phyloP scores from a whole-genome alignment of 2,329 filamentous ascomycete species.

The Pestalotiopsis sp. region DNA sequence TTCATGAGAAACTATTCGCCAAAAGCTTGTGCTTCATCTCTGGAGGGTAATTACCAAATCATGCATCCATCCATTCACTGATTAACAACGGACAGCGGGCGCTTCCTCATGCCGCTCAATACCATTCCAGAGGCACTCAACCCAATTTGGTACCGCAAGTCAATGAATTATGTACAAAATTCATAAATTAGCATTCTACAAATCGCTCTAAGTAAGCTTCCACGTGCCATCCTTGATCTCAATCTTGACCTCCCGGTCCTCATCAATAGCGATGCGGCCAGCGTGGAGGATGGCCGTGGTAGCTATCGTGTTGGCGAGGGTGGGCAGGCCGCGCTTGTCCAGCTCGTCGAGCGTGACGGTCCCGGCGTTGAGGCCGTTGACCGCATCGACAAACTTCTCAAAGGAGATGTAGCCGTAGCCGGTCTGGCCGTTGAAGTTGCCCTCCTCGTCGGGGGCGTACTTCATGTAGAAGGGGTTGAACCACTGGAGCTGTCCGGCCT shows the following conservation, averaged over 20 bases:
- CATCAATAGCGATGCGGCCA: constrained; percentile 81
- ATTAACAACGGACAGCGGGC: too few relatives aligned
- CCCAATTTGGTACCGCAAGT: neutral
- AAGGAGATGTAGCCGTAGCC: constrained; percentile 94
- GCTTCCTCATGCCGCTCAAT: too few relatives aligned
- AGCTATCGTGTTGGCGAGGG: constrained; percentile 84
- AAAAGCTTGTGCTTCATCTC: too few relatives aligned
- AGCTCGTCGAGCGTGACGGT: constrained; percentile 72
- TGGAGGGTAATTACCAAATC: too few relatives aligned
- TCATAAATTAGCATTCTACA: neutral
- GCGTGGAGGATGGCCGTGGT: constrained; percentile 92
- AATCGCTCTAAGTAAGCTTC: constrained; percentile 56
- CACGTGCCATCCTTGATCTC: constrained; percentile 65
- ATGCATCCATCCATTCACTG: too few relatives aligned
- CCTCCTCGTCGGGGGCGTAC: constrained; percentile 91
- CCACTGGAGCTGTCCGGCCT: constrained; percentile 71
- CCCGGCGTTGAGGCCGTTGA: constrained; percentile 75
- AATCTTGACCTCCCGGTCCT: constrained; percentile 77
- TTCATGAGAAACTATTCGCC: too few relatives aligned
- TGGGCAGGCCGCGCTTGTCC: constrained; percentile 80
- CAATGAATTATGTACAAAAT: neutral
- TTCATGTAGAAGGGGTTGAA: constrained; percentile 96
- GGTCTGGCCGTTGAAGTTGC: constrained; percentile 88
- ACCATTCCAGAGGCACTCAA: too few relatives aligned
- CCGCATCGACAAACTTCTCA: constrained; percentile 93